Conservation (phyloP, 306 rosid genomes). For the Rosa lucieae region DNA sequence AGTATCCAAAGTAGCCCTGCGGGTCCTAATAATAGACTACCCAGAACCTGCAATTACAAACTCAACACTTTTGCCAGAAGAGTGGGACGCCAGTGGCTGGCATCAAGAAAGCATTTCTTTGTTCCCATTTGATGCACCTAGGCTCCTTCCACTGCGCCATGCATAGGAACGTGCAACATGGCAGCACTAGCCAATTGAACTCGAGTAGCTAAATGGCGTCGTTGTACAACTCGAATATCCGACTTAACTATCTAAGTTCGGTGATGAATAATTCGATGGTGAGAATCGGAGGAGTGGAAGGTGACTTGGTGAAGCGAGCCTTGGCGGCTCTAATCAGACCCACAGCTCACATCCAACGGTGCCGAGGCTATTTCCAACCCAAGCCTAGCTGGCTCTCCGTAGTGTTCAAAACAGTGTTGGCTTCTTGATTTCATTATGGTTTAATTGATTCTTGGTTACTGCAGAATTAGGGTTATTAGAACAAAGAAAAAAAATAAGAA, state of each 20-base stretch:
- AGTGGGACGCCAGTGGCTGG: neutral
- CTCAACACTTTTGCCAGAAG: neutral
- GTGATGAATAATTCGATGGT: constrained; percentile 76
- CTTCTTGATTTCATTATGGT: neutral
- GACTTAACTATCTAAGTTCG: constrained; percentile 46
- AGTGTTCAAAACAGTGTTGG: constrained; percentile 37
- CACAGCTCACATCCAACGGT: constrained; percentile 49
- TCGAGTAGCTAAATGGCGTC: neutral
- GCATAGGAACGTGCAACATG: constrained; percentile 38
- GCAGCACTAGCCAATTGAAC: neutral
- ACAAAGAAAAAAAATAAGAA: neutral
- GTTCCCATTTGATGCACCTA: constrained; percentile 72
- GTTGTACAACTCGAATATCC: constrained; percentile 27
- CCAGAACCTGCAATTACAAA: no score
- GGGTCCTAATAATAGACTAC: no score
- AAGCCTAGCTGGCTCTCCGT: constrained; percentile 53
- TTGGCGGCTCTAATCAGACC: constrained; percentile 50
- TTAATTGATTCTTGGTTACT: neutral
- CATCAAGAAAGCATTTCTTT: constrained; percentile 44
- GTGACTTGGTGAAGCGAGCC: constrained; percentile 46
- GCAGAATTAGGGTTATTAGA: neutral
- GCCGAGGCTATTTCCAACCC: constrained; percentile 57
- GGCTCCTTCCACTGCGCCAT: constrained; percentile 72
- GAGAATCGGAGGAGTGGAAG: constrained; percentile 62
- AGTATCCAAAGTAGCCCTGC: no score